phyloP scores from a whole-genome alignment of 2,329 filamentous ascomycete species.

The Pleomassaria siparia region DNA sequence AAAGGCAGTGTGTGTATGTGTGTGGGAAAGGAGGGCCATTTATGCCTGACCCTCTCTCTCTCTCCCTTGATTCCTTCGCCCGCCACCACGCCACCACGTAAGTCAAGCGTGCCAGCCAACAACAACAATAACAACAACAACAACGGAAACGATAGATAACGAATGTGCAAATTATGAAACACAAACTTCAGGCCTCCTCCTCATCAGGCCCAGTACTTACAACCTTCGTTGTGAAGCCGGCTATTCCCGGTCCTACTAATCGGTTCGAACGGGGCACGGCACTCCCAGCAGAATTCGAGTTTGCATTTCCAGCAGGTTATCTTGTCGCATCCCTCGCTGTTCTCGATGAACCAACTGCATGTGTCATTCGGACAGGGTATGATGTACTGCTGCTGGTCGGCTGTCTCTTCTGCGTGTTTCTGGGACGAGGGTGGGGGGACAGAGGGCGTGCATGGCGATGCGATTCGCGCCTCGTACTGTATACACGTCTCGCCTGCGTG shows the following conservation, averaged over 20 bases:
- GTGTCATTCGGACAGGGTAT: constrained; percentile 37
- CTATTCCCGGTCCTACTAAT: constrained; percentile 5
- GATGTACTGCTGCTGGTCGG: constrained; percentile 19
- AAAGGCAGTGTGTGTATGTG: no score
- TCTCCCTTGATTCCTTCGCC: no score
- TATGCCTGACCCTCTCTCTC: no score
- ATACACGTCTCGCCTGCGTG: constrained; percentile 39
- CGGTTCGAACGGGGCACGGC: constrained; percentile 8
- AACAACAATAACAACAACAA: no score
- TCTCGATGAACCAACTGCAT: constrained; percentile 43
- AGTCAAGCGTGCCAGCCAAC: no score
- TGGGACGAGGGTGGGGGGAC: not conserved
- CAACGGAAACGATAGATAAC: no score
- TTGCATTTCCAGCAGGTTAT: constrained; percentile 33
- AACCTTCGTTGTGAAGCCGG: constrained; percentile 6
- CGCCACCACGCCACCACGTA: no score
- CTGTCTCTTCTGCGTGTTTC: constrained; percentile 19
- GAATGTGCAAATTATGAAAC: no score
- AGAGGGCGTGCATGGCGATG: not conserved
- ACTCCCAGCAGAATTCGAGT: constrained; percentile 43
- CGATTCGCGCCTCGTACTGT: constrained; percentile 32
- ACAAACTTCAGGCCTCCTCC: not conserved
- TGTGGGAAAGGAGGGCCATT: no score
- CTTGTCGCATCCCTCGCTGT: constrained; percentile 43
- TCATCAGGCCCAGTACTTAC: constrained; percentile 6